These are phyloP conservation scores for Colletotrichum zoysiae DNA, from an alignment of 2,329 filamentous ascomycete species.

Conservation along the genomic window DNA sequence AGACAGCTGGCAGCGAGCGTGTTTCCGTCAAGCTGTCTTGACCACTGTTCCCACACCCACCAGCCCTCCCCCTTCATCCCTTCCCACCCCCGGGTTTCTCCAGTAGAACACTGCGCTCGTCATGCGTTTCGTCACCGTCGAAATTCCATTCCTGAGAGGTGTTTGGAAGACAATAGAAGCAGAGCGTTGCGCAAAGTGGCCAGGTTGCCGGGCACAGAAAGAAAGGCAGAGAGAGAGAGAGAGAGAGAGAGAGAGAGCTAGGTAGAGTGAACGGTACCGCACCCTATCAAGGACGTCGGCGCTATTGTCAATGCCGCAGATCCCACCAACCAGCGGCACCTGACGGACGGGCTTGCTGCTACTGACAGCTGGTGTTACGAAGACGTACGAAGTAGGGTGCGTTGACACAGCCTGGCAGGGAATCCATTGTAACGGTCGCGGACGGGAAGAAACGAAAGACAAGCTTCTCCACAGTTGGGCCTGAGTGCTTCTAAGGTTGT, in stretches of 20 bases:
- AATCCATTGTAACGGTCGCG: slow-evolving; percentile 37
- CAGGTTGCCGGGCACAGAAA: not conserved
- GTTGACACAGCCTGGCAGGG: slow-evolving; percentile 13
- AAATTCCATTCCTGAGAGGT: not conserved
- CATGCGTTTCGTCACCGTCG: not conserved
- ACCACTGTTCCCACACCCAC: slow-evolving; percentile 14
- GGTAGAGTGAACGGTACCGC: not conserved
- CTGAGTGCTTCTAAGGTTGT: slow-evolving; percentile 50
- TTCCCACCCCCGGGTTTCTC: not conserved
- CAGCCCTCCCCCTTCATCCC: not conserved
- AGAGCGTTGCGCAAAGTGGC: not conserved
- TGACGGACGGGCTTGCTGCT: not conserved
- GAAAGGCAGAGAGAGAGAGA: too few relatives aligned
- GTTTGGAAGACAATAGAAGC: not conserved
- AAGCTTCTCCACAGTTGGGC: slow-evolving; percentile 53
- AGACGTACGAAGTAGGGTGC: not conserved
- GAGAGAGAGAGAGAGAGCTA: not conserved
- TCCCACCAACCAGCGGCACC: not conserved
- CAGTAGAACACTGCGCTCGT: not conserved
- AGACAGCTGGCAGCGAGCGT: slow-evolving; percentile 25
- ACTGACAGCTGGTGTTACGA: slow-evolving; percentile 14
- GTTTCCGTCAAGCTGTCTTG: slow-evolving; percentile 1
- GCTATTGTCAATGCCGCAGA: not conserved
- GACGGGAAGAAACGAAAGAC: slow-evolving; percentile 42
- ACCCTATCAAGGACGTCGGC: slow-evolving; percentile 17